Evolutionary conservation across 768 basidiomycete species (phyloP).

Genomic region (Gymnopilus junonius): DNA sequence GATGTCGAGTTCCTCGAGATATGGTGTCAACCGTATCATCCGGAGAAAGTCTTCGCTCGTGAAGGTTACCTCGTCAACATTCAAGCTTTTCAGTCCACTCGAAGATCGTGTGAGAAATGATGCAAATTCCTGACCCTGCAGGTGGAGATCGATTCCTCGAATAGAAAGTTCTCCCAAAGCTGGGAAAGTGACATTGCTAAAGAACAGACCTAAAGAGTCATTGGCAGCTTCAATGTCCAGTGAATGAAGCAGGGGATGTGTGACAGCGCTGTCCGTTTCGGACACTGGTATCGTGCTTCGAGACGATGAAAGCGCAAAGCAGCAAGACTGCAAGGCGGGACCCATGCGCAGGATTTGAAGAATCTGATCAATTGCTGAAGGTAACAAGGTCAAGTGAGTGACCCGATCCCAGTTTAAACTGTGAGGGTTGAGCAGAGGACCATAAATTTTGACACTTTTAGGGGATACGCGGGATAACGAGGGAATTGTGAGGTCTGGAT

Average conservation of each 20-base stretch:
- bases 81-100: not conserved
- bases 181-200: not conserved
- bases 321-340: not conserved
- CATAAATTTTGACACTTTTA: not conserved
- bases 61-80: not conserved
- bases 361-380: not conserved
- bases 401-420: not conserved
- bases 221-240: not conserved
- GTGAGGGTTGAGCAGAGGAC: not conserved
- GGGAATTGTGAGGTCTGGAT: not conserved
- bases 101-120: not conserved
- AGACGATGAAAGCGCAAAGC: not conserved
- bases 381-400: not conserved
- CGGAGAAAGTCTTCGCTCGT: not conserved
- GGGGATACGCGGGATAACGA: not conserved
- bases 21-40: not conserved
- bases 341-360: not conserved
- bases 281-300: not conserved
- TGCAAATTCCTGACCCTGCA: not conserved
- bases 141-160: too few relatives aligned
- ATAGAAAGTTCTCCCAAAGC: not conserved
- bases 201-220: not conserved
- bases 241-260: not conserved
- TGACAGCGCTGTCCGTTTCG: not conserved
- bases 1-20: not conserved